A percentile compares a stretch with the other conserved stretches of the same genome.
phyloP scores from a whole-genome alignment of 23 red algal species.

The Chondrus crispus region DNA sequence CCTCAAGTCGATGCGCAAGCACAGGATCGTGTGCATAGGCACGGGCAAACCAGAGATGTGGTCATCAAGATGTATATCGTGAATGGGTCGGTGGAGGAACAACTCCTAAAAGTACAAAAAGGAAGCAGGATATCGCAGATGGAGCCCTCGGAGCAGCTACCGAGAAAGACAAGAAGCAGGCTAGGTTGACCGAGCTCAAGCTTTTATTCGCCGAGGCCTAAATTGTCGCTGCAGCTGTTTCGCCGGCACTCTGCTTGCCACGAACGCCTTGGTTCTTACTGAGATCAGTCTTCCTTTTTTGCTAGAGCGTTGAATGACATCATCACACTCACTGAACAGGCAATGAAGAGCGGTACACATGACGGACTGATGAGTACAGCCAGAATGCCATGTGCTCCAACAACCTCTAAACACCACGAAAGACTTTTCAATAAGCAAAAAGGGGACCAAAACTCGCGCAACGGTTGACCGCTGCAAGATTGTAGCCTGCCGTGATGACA shows the following conservation, averaged over 20 bases:
- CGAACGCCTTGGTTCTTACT: too few species aligned
- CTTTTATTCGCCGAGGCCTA: conserved; percentile 45
- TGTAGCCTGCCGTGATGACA: too few species aligned
- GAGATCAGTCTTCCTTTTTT: too few species aligned
- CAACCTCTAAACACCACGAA: conserved; percentile 31
- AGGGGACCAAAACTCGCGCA: too few species aligned
- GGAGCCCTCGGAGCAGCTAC: conserved; percentile 60
- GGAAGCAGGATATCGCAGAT: conserved; percentile 76
- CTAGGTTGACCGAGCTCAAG: conserved; percentile 40
- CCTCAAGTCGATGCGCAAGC: conserved; percentile 87
- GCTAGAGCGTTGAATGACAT: too few species aligned
- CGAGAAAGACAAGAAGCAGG: conserved; percentile 60
- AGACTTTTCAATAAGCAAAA: background rate
- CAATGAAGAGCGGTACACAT: conserved; percentile 23
- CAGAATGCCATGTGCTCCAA: conserved; percentile 33
- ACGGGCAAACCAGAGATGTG: conserved; percentile 75
- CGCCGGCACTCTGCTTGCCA: too few species aligned
- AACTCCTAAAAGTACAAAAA: conserved; percentile 70
- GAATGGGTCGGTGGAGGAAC: conserved; percentile 66
- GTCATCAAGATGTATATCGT: conserved; percentile 55
- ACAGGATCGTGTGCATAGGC: conserved; percentile 79
- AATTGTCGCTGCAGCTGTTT: too few species aligned
- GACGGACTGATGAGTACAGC: conserved; percentile 30
- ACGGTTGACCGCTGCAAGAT: too few species aligned
- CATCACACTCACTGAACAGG: background rate